Evolutionary conservation across 768 basidiomycete species (phyloP), one percentile per base, ranked within the genome.

Genomic region (Amanita phalloides): DNA sequence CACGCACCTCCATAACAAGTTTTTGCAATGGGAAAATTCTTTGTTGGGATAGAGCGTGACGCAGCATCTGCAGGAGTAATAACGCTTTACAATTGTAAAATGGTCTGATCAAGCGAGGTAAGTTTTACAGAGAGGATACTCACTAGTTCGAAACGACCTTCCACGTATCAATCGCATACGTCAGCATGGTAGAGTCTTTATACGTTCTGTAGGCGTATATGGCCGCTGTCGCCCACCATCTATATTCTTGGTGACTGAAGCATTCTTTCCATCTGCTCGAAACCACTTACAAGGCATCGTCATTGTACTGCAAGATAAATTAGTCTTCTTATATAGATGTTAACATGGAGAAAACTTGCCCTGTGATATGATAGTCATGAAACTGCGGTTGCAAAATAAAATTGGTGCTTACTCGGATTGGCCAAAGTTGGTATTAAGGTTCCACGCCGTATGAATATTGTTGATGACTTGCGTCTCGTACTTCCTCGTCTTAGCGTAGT

Each of bases 191-290:
- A 2, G 59, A 51, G 55, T 77, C 71, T n/a, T 61, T 62, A 51
- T 78, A 79, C 3, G 73, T 72, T 49, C 72, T 67, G 56, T 74
- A 71, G 6, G 68, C 75, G 48, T 77, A 76, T 38, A 73, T 58
- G 0, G 75, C 72, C n/a, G 76, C 71, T 51, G 68, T 71, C 3
- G 74, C 77, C 77, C 77, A 78, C 77, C 76, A 79, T 53, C 75
- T 70, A 32, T 9, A 23, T n/a, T 39, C n/a, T 3, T 21, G 20
- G 41, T 42, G 38, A 39, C 20, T 8, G 21, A 8, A 17, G 23
- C 6, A 38, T 23, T 10, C 41, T 23, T 11, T 20, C 75, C 60
- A 44, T 70, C 71, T 35, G 64, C 38, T 42, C 17, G 10, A 21
- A 23, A 42, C 13, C 20, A 42, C 41, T 42, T 13, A 42, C 41